These are phyloP conservation scores for Boletus sp. DNA, from an alignment of 768 basidiomycete genomes.

Conservation along the genomic window DNA sequence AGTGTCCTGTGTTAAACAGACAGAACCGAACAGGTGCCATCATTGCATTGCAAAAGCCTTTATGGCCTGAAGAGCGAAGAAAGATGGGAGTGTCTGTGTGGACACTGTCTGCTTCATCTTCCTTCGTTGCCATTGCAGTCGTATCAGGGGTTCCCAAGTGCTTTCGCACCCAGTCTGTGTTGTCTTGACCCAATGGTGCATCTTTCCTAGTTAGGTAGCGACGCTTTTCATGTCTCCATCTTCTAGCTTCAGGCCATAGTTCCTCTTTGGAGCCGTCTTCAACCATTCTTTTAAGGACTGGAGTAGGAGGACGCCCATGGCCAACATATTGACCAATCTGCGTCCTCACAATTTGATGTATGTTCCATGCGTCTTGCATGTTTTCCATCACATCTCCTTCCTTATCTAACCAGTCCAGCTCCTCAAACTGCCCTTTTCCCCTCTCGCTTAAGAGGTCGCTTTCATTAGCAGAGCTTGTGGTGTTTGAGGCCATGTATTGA, in stretches of 20 bases:
- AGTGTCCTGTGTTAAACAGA: neutral
- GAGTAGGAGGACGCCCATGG: neutral
- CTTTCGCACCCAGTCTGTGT: neutral
- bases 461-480: fast-evolving
- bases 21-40: neutral
- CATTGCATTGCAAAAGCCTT: neutral
- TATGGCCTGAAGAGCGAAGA: neutral
- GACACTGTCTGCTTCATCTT: neutral
- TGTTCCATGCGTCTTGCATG: neutral
- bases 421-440: neutral
- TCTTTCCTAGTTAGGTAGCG: neutral
- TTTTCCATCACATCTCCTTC: neutral
- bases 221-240: neutral
- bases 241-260: neutral
- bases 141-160: neutral
- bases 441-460: neutral
- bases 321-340: neutral
- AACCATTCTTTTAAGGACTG: neutral
- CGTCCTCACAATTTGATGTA: neutral
- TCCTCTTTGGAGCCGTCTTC: fast-evolving
- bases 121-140: too few species aligned
- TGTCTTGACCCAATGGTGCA: neutral
- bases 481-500: too few species aligned
- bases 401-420: neutral
- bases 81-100: neutral